These are phyloP conservation scores for Chlorella sp. DNA, from an alignment of 139 green algal genomes.

Conservation along the genomic window DNA sequence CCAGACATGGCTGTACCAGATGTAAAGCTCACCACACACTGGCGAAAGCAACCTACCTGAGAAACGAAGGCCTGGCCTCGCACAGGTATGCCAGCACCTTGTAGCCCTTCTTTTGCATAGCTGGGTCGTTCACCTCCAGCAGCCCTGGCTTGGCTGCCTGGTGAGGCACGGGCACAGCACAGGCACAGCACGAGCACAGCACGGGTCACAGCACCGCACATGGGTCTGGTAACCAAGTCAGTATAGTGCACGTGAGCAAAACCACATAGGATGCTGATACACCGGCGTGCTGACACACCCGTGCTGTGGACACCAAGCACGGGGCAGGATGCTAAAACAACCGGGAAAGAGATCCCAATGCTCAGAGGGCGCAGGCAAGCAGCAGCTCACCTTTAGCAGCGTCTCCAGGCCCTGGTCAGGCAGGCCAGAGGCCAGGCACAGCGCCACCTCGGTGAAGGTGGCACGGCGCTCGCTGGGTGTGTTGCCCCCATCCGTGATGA, in stretches of 20 bases:
- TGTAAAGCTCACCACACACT: background rate
- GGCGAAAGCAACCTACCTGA: conserved; percentile 9
- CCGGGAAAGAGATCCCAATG: no score
- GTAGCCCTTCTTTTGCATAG: conserved; percentile 93
- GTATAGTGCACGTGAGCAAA: no score
- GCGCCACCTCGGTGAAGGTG: conserved; percentile 82
- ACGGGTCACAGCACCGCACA: no score
- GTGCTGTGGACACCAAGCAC: no score
- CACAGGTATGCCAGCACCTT: conserved; percentile 72
- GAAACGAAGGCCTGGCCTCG: conserved; percentile 35
- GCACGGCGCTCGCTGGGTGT: conserved; percentile 45
- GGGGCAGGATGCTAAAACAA: no score
- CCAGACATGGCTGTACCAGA: conserved; percentile 8
- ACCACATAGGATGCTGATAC: no score
- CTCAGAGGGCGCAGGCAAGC: no score
- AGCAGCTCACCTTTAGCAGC: conserved; percentile 63
- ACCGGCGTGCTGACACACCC: no score
- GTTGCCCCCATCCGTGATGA: conserved; percentile 58
- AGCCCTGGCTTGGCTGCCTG: conserved; percentile 49
- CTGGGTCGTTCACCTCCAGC: conserved; percentile 50
- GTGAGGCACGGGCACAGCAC: background rate
- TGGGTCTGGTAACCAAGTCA: no score
- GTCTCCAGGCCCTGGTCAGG: conserved; percentile 41
- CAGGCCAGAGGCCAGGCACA: conserved; percentile 66
- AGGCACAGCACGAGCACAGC: no score